A percentile compares a stretch with the other conserved stretches of the same genome.
phyloP scores from a whole-genome alignment of 2,329 filamentous ascomycete species.

The Cytospora mali region DNA sequence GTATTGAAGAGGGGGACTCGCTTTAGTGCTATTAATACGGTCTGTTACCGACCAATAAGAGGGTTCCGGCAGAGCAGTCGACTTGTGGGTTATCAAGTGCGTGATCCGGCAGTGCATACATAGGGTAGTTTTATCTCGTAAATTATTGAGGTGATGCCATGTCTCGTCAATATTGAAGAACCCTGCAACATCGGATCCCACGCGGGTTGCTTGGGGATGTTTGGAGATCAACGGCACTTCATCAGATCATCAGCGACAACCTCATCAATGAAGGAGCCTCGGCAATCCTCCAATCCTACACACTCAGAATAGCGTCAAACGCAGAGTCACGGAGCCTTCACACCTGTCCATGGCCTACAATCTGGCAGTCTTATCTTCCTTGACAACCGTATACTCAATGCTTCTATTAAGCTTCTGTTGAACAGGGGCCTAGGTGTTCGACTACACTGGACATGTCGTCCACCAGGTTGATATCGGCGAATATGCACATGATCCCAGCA shows the following conservation, averaged over 20 bases:
- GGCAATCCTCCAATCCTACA: background rate
- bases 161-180: conserved; percentile 7
- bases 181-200: background rate
- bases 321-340: conserved; percentile 4
- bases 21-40: conserved; percentile 4
- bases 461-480: too few relatives aligned
- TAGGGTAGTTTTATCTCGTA: conserved; percentile 19
- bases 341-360: background rate
- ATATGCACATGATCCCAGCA: too few relatives aligned
- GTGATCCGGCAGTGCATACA: conserved; percentile 13
- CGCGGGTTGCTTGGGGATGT: too few relatives aligned
- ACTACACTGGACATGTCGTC: too few relatives aligned
- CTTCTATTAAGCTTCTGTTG: too few relatives aligned
- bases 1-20: conserved; percentile 1
- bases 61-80: conserved; percentile 9
- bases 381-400: too few relatives aligned
- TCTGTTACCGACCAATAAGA: conserved; percentile 4
- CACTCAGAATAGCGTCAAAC: conserved; percentile 4
- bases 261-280: background rate
- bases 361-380: too few relatives aligned
- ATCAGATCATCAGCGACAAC: background rate
- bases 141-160: conserved; percentile 15
- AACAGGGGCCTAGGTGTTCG: too few relatives aligned
- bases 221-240: background rate
- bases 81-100: conserved; percentile 16